Base-by-base conservation (phyloP, 495 filamentous ascomycete species). In the Aspergillus cavernicola region DNA sequence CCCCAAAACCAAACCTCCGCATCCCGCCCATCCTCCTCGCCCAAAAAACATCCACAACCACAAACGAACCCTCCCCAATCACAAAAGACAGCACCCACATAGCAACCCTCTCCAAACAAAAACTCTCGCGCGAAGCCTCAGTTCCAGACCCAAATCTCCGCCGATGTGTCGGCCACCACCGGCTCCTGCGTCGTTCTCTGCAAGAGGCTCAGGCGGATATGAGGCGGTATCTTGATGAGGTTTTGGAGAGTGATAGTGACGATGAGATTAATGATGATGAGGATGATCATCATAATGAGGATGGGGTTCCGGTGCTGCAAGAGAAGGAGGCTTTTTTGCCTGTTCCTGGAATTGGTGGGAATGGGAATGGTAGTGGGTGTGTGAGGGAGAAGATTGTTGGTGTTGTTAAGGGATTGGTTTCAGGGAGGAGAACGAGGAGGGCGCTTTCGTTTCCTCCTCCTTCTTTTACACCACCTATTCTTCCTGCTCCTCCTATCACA, bases 81-180 rank as follows among this genome's bases (percentile, higher is more conserved):
- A 28, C 24, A 9, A 4, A 28, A 9, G 4, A 4, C 24, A 28
- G 24, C 55, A 49, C 39, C 11, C 56, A 49, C 23, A 56, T 66
- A 24, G 61, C 50, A 35, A 23, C 22, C 11, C 39, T 66, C 37
- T 66, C 64, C 12, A 54, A 55, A 29, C 37, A 49, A 16, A 61
- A 66, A 16, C 58, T 66, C 2, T 44, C 53, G 10, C 31, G 48
- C 23, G 58, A 66, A 38, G 11, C 52, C 3, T 23, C 58, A 9
- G 41, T 55, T 1, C 39, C 47, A 15, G 57, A 56, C 20, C 64
- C 64, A 11, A 56, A 66, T 33, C 54, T 66, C 8, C 64, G 64
- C 10, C 60, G 61, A 11, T 66, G 64, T 19, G 29, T 66, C 0
- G 60, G 54, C 40, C 64, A 66, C 46, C 56, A 61, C 18, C 37